Conservation (phyloP, 2,329 filamentous ascomycete species). For the Diatrype stigma region DNA sequence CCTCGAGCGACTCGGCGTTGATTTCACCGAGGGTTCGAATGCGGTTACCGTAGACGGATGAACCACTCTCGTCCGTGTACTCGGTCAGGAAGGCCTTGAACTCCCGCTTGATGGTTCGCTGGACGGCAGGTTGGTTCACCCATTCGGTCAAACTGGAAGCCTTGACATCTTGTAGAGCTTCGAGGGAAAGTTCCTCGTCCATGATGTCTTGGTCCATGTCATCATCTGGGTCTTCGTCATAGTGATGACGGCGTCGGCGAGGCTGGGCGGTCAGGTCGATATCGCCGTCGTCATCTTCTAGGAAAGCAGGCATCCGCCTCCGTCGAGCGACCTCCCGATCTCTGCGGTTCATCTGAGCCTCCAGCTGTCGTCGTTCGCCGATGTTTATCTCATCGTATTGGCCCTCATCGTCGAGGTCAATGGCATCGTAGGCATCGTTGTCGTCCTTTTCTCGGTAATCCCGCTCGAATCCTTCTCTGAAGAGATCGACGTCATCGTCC, state of each 20-base stretch:
- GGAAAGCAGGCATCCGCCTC: conserved; percentile 65
- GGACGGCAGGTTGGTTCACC: conserved; percentile 85
- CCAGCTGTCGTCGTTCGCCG: conserved; percentile 64
- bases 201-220: conserved; percentile 91
- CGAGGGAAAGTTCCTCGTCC: conserved; percentile 90
- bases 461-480: conserved; percentile 67
- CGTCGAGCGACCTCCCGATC: conserved; percentile 67
- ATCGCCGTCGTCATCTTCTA: conserved; percentile 82
- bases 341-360: conserved; percentile 68
- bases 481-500: conserved; percentile 76
- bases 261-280: conserved; percentile 83
- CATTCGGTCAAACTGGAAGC: conserved; percentile 90
- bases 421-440: conserved; percentile 65
- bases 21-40: conserved; percentile 95
- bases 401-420: conserved; percentile 72
- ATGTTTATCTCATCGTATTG: conserved; percentile 68
- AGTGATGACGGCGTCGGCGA: conserved; percentile 78
- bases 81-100: conserved; percentile 98
- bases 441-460: conserved; percentile 66
- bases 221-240: conserved; percentile 92
- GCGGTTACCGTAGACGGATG: conserved; percentile 90
- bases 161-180: conserved; percentile 89
- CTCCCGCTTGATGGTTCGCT: conserved; percentile 89
- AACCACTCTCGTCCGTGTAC: conserved; percentile 83
- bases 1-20: conserved; percentile 93